These are phyloP conservation scores for Ganoderma sinense DNA, from an alignment of 1,284 basidiomycete species.

Conservation along the genomic window DNA sequence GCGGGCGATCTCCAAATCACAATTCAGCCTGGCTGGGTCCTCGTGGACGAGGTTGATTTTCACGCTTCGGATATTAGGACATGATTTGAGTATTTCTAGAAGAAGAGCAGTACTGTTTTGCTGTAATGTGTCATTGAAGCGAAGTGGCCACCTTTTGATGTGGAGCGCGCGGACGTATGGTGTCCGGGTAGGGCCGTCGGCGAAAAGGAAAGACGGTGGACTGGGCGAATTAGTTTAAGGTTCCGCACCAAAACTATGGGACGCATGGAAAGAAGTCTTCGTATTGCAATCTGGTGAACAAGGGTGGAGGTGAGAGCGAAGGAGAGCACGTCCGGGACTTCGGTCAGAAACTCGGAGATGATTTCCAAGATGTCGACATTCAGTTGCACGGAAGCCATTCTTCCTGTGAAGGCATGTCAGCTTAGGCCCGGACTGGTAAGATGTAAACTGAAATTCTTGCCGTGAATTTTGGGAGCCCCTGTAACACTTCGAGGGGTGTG, in stretches of 20 bases:
- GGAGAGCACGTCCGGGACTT: background rate
- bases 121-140: background rate
- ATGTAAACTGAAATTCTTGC: background rate
- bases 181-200: background rate
- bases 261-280: background rate
- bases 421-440: too few relatives aligned
- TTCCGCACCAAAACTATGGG: background rate
- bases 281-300: background rate
- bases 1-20: background rate
- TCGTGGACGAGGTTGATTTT: background rate
- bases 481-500: too few relatives aligned
- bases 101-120: background rate
- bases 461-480: background rate
- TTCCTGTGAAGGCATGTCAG: background rate
- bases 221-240: background rate
- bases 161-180: background rate
- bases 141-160: background rate
- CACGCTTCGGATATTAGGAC: background rate
- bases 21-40: background rate
- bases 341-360: background rate
- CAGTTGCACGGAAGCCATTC: background rate
- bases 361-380: background rate
- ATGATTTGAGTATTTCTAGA: background rate
- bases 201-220: background rate
- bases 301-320: background rate